Base-by-base conservation (phyloP, 345 rosid species). In the Syzygium aromaticum region DNA sequence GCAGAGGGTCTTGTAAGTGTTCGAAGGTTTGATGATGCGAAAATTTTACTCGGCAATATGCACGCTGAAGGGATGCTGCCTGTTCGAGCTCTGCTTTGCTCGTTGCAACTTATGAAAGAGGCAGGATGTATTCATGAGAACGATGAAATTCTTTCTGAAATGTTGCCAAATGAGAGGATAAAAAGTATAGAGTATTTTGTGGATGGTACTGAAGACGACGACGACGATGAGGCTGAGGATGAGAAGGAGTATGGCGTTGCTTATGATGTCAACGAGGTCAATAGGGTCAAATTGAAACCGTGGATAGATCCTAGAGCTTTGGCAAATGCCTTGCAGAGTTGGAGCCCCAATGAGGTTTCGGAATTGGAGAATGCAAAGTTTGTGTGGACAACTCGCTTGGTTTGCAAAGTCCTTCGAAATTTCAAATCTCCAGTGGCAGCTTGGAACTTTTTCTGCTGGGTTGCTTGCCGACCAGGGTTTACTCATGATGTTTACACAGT, bases 391-490 rank as follows among this genome's bases (percentile, higher is more conserved):
- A 93, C 91, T 92, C 86, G 95, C 85, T 89, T 97, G 92, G 98
- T 94, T 51, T 94, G 98, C 90, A 96, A 95, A 93, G 91, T 96
- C 92, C 94, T 95, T 54, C 92, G 98, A 91, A 94, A 92, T 89
- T 91, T 97, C 86, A 94, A 82, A 52, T 95, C 96, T 22, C 91
- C 94, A 19, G 94, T 94, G 87, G 91, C 94, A 84, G 98, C 98
- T 22, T 96, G 99, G 99, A 90, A 88, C 84, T 95, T 96, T 94
- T 97, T 97, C 92, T 93, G 96, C 88, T 97, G 98, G 99, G 98
- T 97, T 85, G 95, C 96, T 61, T 89, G 73, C 92, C 99, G 95
- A 90, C 97, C 98, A 0, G 97, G 95, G 86, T 96, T 94, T 90
- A 91, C 95, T 78, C 99, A 96, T 25, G 96, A 97, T 85, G 90